Evolutionary conservation across 352 stramenopile genomes (phyloP).

Genomic region (Salisapilia sapeloensis): DNA sequence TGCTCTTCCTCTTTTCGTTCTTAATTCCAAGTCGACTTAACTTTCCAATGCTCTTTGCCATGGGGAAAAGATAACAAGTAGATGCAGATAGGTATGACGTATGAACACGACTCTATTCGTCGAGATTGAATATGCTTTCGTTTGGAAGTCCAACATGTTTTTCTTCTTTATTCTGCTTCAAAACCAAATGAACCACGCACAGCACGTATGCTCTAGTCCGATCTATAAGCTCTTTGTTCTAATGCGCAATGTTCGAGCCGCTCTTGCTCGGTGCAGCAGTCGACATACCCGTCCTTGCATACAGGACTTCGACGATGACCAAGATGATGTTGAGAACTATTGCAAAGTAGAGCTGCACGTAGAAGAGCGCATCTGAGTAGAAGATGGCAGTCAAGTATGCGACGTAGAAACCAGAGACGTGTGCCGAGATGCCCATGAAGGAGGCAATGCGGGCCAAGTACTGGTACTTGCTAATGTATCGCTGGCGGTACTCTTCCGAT

Average conservation of each 20-base stretch:
- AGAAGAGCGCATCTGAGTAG: constrained; percentile 56
- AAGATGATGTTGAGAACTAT: constrained; percentile 49
- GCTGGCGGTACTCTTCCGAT: constrained; percentile 35
- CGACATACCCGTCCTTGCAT: constrained; percentile 49
- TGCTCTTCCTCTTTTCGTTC: constrained; percentile 61
- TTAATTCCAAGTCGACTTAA: constrained; percentile 66
- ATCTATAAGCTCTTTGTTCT: too few species aligned
- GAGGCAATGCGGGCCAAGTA: constrained; percentile 50
- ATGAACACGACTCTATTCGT: neutral
- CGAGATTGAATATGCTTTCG: constrained; percentile 5
- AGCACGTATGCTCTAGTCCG: too few species aligned
- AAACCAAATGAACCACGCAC: too few species aligned
- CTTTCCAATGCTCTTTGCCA: constrained; percentile 63
- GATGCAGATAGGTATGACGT: neutral
- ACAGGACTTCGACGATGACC: constrained; percentile 25
- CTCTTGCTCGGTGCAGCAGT: constrained; percentile 21
- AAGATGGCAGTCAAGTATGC: constrained; percentile 51
- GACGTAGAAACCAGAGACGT: constrained; percentile 54
- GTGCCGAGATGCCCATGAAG: constrained; percentile 68
- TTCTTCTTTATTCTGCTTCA: too few species aligned
- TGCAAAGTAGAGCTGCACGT: constrained; percentile 62
- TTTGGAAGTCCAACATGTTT: constrained; percentile 6
- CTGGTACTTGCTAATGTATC: constrained; percentile 37
- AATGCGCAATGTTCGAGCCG: too few species aligned
- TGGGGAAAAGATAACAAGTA: constrained; percentile 44